Percentiles rank a stretch among this genome's conserved stretches.
Evolutionary conservation across 352 stramenopile species (phyloP).

Genomic region (Globisporangium parvum): DNA sequence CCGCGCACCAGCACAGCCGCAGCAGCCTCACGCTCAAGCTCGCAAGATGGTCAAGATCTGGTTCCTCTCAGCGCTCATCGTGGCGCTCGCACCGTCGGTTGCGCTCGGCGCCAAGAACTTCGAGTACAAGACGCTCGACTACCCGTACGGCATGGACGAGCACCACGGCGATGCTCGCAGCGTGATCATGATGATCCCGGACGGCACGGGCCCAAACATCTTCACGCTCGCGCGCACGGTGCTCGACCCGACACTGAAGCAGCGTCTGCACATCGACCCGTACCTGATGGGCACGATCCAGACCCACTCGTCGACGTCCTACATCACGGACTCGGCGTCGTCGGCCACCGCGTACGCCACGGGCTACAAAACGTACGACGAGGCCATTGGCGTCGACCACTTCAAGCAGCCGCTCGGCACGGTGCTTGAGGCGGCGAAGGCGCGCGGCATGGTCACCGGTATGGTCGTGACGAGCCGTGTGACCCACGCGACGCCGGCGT

Average conservation of each 20-base stretch:
- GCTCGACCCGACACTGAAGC: slow-evolving; percentile 44
- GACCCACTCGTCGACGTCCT: slow-evolving; percentile 58
- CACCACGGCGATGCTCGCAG: slow-evolving; percentile 31
- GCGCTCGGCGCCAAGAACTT: slow-evolving; percentile 17
- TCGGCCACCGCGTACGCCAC: slow-evolving; percentile 50
- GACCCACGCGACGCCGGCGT: slow-evolving; percentile 51
- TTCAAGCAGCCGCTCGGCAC: slow-evolving; percentile 49
- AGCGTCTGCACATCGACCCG: slow-evolving; percentile 52
- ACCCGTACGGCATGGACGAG: slow-evolving; percentile 56
- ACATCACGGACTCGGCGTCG: slow-evolving; percentile 59
- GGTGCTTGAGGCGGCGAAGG: slow-evolving; percentile 56
- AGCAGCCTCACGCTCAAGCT: neutral
- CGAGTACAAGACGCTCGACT: slow-evolving; percentile 62
- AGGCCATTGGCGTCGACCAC: slow-evolving; percentile 49
- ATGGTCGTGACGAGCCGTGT: slow-evolving; percentile 68
- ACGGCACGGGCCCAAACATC: slow-evolving; percentile 58
- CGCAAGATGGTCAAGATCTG: slow-evolving; percentile 28
- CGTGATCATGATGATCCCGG: slow-evolving; percentile 73
- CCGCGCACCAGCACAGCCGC: too few species aligned
- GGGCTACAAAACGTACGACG: slow-evolving; percentile 63
- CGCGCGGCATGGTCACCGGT: slow-evolving; percentile 54
- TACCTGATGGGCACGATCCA: slow-evolving; percentile 50
- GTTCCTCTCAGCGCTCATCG: slow-evolving; percentile 21
- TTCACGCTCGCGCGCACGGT: slow-evolving; percentile 54
- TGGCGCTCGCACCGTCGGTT: slow-evolving; percentile 17